A percentile compares a stretch with the other conserved stretches of the same genome.
These are phyloP conservation scores for Cyclotella choctawhatcheeana DNA, from an alignment of 108 stramenopile genomes.

Conservation along the genomic window DNA sequence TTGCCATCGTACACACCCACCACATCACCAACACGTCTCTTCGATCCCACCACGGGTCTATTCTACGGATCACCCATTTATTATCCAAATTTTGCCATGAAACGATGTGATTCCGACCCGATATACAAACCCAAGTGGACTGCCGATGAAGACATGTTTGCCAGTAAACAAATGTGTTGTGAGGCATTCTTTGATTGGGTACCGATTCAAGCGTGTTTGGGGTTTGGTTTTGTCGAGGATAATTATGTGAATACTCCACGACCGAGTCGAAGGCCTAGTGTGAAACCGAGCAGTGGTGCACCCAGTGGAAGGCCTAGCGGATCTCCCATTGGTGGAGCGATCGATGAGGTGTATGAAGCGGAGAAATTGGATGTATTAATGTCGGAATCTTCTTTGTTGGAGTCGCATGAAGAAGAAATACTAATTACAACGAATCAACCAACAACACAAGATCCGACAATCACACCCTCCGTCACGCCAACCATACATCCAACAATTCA, in stretches of 20 bases:
- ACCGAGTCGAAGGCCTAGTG: too few species aligned
- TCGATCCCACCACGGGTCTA: background rate
- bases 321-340: background rate
- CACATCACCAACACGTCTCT: background rate
- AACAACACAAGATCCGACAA: background rate
- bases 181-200: background rate
- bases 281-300: background rate
- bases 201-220: background rate
- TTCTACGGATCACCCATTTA: constrained; percentile 1
- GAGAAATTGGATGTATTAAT: background rate
- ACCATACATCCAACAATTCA: background rate
- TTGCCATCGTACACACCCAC: background rate
- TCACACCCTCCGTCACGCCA: background rate
- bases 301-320: background rate
- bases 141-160: background rate
- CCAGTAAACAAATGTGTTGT: constrained; percentile 1
- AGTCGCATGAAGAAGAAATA: background rate
- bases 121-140: background rate
- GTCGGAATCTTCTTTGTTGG: background rate
- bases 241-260: background rate
- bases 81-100: constrained; percentile 1
- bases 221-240: background rate
- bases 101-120: background rate
- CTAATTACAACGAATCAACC: background rate
- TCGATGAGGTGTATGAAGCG: background rate